Percentiles rank a stretch among this genome's conserved stretches.
Conservation (phyloP, 2,329 filamentous ascomycete species). For the Colletotrichum musae region DNA sequence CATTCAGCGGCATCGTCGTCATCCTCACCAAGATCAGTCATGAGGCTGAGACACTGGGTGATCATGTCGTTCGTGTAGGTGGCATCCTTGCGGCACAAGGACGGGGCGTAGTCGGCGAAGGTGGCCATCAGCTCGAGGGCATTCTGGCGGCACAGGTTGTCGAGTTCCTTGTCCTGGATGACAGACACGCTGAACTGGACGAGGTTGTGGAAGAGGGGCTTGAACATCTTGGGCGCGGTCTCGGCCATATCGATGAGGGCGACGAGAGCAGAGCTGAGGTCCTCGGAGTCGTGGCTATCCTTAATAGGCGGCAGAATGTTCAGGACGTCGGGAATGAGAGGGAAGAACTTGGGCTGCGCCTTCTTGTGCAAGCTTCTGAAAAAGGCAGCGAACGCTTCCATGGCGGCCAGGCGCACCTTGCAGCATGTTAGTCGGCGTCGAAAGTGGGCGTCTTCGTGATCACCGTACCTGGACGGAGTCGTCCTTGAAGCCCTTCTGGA, state of each 20-base stretch:
- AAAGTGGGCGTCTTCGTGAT: background rate
- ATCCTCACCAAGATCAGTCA: conserved; percentile 96
- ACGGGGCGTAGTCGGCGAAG: conserved; percentile 93
- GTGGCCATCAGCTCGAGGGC: conserved; percentile 97
- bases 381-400: conserved; percentile 97
- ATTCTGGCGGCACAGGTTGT: conserved; percentile 92
- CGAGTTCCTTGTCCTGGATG: conserved; percentile 95
- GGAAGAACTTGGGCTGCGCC: conserved; percentile 88
- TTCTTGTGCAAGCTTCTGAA: conserved; percentile 94
- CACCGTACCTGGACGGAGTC: conserved; percentile 78
- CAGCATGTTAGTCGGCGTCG: conserved; percentile 3
- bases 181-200: conserved; percentile 95
- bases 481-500: conserved; percentile 93
- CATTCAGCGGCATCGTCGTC: conserved; percentile 96
- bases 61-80: conserved; percentile 97
- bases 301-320: conserved; percentile 96
- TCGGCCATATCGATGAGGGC: conserved; percentile 96
- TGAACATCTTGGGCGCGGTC: conserved; percentile 97
- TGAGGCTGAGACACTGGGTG: conserved; percentile 95
- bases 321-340: conserved; percentile 89
- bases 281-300: conserved; percentile 89
- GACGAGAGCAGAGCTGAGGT: conserved; percentile 90
- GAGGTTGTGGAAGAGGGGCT: conserved; percentile 90
- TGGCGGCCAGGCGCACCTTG: conserved; percentile 90
- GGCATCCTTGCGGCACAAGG: conserved; percentile 95